Conservation (phyloP, 345 rosid genomes). For the Aurinia saxatilis region DNA sequence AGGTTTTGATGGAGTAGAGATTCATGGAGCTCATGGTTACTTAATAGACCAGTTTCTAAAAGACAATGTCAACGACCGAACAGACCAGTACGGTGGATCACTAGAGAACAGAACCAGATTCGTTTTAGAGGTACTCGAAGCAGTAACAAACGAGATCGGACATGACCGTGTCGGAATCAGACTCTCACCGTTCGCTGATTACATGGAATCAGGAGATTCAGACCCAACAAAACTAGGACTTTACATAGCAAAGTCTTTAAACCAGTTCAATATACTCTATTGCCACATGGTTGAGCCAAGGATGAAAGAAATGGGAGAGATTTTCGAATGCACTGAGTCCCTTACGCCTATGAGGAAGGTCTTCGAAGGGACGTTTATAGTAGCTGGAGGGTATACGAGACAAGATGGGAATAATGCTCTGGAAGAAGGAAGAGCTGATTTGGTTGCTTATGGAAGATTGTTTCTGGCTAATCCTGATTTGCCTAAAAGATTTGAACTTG, state of each 20-base stretch:
- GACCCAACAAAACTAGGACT: slow-evolving; percentile 47
- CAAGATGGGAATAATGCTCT: slow-evolving; percentile 31
- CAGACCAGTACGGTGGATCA: slow-evolving; percentile 59
- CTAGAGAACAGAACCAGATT: slow-evolving; percentile 62
- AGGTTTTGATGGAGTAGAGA: slow-evolving; percentile 79
- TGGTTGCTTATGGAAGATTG: slow-evolving; percentile 49
- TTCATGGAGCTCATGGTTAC: slow-evolving; percentile 77
- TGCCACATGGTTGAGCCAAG: slow-evolving; percentile 44
- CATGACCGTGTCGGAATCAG: slow-evolving; percentile 57
- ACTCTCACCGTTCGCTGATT: slow-evolving; percentile 53
- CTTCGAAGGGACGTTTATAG: slow-evolving; percentile 35
- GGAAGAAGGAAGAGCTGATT: slow-evolving; percentile 32
- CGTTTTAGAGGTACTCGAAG: slow-evolving; percentile 51
- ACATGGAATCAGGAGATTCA: slow-evolving; percentile 53
- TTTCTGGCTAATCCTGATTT: slow-evolving; percentile 77
- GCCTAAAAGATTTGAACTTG: slow-evolving; percentile 47
- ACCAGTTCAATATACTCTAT: slow-evolving; percentile 39
- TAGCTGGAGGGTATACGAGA: slow-evolving; percentile 34
- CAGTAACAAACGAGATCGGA: slow-evolving; percentile 54
- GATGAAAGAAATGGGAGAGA: slow-evolving; percentile 26
- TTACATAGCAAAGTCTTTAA: slow-evolving; percentile 56
- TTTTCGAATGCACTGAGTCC: slow-evolving; percentile 8
- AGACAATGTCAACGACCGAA: slow-evolving; percentile 48
- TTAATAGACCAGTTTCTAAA: slow-evolving; percentile 48
- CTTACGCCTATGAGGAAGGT: slow-evolving; percentile 34